Percentiles rank a stretch among this genome's conserved stretches.
Evolutionary conservation across 108 stramenopile species (phyloP).

Genomic region (Nannochloropsis granulata): DNA sequence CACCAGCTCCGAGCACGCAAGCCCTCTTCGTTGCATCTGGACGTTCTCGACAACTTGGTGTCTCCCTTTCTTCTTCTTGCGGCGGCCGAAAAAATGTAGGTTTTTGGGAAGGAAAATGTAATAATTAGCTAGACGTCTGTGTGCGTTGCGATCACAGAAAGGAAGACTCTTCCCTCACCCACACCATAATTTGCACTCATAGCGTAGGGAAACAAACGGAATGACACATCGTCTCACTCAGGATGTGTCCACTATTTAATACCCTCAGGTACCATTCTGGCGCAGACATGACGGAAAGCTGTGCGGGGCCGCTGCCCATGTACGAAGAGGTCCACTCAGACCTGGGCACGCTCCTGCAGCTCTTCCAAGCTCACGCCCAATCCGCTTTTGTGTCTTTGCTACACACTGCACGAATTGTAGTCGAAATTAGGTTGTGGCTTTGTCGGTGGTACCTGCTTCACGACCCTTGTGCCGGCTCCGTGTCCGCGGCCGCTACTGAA

Average conservation of each 20-base stretch:
- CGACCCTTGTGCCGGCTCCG: background rate
- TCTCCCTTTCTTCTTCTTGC: background rate
- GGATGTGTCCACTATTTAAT: background rate
- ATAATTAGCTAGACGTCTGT: too few relatives aligned
- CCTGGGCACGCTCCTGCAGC: background rate
- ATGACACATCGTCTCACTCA: too few relatives aligned
- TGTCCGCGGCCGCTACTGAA: background rate
- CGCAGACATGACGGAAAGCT: background rate
- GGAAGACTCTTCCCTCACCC: too few relatives aligned
- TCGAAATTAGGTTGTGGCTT: background rate
- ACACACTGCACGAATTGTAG: background rate
- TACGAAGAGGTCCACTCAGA: background rate
- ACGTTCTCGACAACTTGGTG: background rate
- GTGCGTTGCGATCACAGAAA: too few relatives aligned
- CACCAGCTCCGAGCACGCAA: background rate
- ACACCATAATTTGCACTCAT: too few relatives aligned
- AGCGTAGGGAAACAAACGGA: too few relatives aligned
- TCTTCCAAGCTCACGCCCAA: background rate
- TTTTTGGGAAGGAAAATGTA: background rate
- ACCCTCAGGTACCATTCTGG: background rate
- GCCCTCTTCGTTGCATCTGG: background rate
- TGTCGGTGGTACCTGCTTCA: background rate
- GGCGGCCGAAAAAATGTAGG: background rate
- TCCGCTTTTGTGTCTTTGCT: background rate
- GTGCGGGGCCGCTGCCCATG: background rate